Base-by-base conservation (phyloP, 352 stramenopile species). In the Thalassiosira exigua region DNA sequence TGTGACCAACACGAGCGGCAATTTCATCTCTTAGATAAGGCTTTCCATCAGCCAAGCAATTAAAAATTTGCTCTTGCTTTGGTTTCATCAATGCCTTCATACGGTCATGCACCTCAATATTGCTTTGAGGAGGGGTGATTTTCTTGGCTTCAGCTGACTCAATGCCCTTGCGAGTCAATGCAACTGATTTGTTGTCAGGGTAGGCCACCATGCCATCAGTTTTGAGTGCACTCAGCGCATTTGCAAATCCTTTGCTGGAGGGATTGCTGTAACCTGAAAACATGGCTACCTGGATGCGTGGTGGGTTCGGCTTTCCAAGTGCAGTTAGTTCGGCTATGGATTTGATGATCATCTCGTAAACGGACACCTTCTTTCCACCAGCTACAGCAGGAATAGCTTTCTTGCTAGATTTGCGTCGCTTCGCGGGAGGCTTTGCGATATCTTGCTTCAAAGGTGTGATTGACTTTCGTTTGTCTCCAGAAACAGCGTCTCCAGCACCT, bases 221-320 rank as follows among this genome's bases (percentile, higher is more conserved):
- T 2, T 60, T 62, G 14, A 80, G 64, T 3, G 42, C 14, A 14
- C 50, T 70, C 32, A 80, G 41, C 27, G 62, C 62, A 51, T 76
- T 61, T n/a, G 50, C 62, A 52, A 75, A 80, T 4, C 54, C 41
- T 4, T 59, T 60, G 1, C 41, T 69, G 7, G 19, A 27, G 26
- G 54, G 52, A 69, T 80, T 80, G 7, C 19, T 66, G 44, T 62
- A 70, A 9, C 60, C 60, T 24, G 29, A 19, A 41, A 70, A 62
- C 4, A 59, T 4, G 12, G 60, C 60, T 32, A 70, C 60, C 21
- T 65, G 19, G n/a, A 3, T 70, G 17, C 44, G 14, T 22, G 39
- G 60, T 22, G 60, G 41, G 30, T 64, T 64, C 2, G 48, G 14
- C n/a, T 42, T 65, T 26, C 48, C 48, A 27, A 70, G 39, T 26